Percentiles rank a stretch among this genome's conserved stretches.
These are phyloP conservation scores for Pseudogymnoascus sp. DNA, from an alignment of 2,329 filamentous ascomycete species.

Conservation along the genomic window DNA sequence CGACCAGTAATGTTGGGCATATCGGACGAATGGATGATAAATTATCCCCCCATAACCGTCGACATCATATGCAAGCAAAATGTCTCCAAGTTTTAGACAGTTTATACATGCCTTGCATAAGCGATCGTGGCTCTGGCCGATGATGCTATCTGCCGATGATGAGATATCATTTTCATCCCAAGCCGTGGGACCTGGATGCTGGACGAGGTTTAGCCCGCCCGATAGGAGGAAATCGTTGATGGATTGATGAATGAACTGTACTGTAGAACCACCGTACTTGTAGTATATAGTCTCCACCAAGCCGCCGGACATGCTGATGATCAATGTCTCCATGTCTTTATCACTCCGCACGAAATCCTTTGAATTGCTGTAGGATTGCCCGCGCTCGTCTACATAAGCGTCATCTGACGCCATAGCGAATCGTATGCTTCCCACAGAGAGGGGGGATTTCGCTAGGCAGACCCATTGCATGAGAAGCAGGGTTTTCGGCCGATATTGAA, in stretches of 20 bases:
- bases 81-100: slow-evolving; percentile 2
- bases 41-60: no score
- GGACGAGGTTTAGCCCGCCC: not conserved
- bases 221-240: not conserved
- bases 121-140: slow-evolving; percentile 14
- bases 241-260: slow-evolving; percentile 32
- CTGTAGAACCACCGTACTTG: slow-evolving; percentile 13
- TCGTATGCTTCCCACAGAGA: slow-evolving; percentile 10
- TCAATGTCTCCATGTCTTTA: slow-evolving; percentile 18
- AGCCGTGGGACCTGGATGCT: not conserved
- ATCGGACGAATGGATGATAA: not conserved
- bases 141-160: not conserved
- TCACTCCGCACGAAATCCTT: slow-evolving; percentile 16
- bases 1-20: slow-evolving; percentile 11
- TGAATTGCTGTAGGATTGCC: not conserved
- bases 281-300: slow-evolving; percentile 15
- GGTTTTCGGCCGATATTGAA: slow-evolving; percentile 10
- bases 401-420: not conserved
- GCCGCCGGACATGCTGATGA: slow-evolving; percentile 20
- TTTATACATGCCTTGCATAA: slow-evolving; percentile 15
- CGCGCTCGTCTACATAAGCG: not conserved
- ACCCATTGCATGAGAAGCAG: slow-evolving; percentile 17
- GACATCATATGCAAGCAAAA: not conserved
- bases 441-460: slow-evolving; percentile 12
- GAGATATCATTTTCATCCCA: not conserved